Percentiles rank a stretch among this genome's conserved stretches.
Conservation (phyloP, 345 rosid genomes). For the Zanthoxylum bungeanum region DNA sequence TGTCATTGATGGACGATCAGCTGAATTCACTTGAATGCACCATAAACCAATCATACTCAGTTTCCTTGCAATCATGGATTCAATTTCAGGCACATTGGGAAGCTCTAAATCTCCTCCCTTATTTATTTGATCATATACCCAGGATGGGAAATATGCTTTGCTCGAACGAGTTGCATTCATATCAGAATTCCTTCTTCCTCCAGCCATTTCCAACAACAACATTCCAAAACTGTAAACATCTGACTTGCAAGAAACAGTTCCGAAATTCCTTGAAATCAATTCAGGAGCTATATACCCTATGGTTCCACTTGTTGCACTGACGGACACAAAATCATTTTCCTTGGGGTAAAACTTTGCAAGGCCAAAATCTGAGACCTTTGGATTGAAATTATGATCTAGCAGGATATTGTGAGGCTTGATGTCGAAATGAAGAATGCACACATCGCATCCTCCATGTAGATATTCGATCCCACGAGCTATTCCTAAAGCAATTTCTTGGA, state of each 20-base stretch:
- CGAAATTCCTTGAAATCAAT: constrained; percentile 11
- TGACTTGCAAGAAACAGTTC: constrained; percentile 3
- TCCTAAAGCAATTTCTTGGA: constrained; percentile 19
- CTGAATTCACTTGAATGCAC: constrained; percentile 33
- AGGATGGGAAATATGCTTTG: constrained; percentile 12
- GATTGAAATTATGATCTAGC: constrained; percentile 15
- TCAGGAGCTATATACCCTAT: constrained; percentile 14
- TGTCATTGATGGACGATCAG: constrained; percentile 35
- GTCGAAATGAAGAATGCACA: constrained; percentile 30
- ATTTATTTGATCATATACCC: constrained; percentile 24
- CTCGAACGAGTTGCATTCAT: constrained; percentile 6
- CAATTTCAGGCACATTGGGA: constrained; percentile 11
- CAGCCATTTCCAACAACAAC: constrained; percentile 16
- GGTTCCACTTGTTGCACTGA: constrained; percentile 19
- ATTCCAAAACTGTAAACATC: constrained; percentile 19
- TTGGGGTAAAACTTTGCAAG: constrained; percentile 22
- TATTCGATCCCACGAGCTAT: constrained; percentile 29
- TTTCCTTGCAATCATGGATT: constrained; percentile 25
- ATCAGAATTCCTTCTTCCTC: constrained; percentile 5
- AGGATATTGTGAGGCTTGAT: constrained; percentile 21
- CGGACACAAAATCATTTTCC: constrained; percentile 17
- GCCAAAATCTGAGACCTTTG: constrained; percentile 33
- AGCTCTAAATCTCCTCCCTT: constrained; percentile 26
- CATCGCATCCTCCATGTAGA: constrained; percentile 23
- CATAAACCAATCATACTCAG: constrained; percentile 33